These are phyloP conservation scores for Magnusiomyces fungicola DNA, from an alignment of 1,139 yeast genomes.

Conservation along the genomic window DNA sequence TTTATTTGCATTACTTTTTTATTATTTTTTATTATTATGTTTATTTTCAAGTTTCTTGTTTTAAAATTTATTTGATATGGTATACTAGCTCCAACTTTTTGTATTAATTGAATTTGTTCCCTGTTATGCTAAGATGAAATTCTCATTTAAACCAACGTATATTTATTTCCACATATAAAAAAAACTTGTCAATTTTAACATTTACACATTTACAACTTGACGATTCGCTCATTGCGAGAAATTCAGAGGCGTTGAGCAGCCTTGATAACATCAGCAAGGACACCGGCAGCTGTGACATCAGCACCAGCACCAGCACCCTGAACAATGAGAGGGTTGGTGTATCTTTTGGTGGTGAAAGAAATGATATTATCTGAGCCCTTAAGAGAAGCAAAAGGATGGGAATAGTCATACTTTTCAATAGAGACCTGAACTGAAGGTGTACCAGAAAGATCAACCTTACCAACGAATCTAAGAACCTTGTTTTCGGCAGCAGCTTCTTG, in stretches of 20 bases:
- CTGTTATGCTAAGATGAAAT: no score
- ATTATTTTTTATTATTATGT: no score
- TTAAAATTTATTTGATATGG: no score
- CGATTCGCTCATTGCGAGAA: no score
- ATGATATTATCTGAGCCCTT: conserved; percentile 96
- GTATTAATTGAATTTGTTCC: no score
- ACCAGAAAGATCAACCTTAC: conserved; percentile 72
- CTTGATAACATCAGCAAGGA: conserved; percentile 84
- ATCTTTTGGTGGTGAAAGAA: conserved; percentile 83
- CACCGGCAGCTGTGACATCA: conserved; percentile 98
- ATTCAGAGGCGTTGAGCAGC: conserved; percentile 76
- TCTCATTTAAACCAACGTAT: background rate
- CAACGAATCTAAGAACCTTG: conserved; percentile 89
- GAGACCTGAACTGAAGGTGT: conserved; percentile 63
- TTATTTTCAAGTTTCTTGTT: no score
- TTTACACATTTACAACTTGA: no score
- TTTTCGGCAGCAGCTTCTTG: conserved; percentile 73
- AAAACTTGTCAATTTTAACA: no score
- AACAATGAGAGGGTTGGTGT: conserved; percentile 82
- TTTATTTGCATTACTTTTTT: no score
- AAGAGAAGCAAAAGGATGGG: conserved; percentile 93
- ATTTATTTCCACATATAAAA: background rate
- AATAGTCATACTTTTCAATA: conserved; percentile 65
- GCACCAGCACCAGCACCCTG: conserved; percentile 93
- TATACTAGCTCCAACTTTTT: no score